Conservation (phyloP, 306 rosid genomes). For the Vicia faba region DNA sequence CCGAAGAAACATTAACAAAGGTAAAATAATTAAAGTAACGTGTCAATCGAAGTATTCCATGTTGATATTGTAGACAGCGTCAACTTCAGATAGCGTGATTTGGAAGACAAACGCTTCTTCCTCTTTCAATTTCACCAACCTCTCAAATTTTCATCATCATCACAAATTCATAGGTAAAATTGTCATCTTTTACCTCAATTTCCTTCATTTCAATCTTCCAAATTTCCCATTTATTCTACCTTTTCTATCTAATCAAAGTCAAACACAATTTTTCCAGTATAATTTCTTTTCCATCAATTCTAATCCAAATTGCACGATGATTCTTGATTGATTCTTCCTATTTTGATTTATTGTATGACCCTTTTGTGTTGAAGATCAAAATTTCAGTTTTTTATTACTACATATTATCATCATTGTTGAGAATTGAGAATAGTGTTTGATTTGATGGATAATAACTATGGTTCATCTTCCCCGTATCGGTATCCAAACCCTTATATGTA, state of each 20-base stretch:
- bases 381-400: not conserved
- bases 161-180: not conserved
- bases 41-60: not conserved
- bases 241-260: not conserved
- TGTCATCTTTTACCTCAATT: not conserved
- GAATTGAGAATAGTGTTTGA: conserved; percentile 28
- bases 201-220: not conserved
- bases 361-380: conserved; percentile 9
- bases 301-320: conserved; percentile 13
- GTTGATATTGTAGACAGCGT: not conserved
- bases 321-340: conserved; percentile 7
- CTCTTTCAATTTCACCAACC: not conserved
- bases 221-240: not conserved
- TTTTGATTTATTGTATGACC: conserved; percentile 4
- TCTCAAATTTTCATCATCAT: not conserved
- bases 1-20: not conserved
- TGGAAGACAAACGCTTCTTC: not conserved
- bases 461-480: conserved; percentile 40
- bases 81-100: not conserved
- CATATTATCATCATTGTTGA: not conserved
- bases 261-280: not conserved
- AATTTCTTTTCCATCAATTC: conserved; percentile 16
- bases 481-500: conserved; percentile 48
- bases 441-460: conserved; percentile 48
- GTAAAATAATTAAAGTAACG: not conserved